Evolutionary conservation across 192 early-diverging fungal species (phyloP), one percentile per base, ranked within the genome.

Genomic region (Irineochytrium annulatum): DNA sequence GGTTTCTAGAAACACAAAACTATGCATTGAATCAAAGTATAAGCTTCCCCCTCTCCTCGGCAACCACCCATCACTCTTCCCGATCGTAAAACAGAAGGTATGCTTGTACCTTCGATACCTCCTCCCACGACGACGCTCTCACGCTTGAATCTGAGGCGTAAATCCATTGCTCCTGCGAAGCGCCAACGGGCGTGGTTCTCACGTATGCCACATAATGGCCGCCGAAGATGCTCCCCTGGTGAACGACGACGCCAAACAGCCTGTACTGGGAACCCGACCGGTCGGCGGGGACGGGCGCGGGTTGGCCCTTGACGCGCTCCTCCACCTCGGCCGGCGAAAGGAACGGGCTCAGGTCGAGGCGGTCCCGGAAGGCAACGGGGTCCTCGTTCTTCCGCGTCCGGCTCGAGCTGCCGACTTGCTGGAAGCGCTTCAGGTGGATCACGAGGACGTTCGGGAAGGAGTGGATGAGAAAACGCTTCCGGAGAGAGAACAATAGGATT

Each of bases 81-180:
- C 65, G 54, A 44, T 79, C 72, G 56, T 79, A 79, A 62, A 79
- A 72, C 43, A 79, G 43, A 26, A 79, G 29, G 45, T 79, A 79
- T 16, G 77, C 73, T 53, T 77, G 69, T 13, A n/a, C 28, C 26
- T 49, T 46, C 35, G 31, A 24, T 11, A 79, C 77, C 54, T 71
- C 70, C 37, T 73, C 74, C 60, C 60, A 65, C 14, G 59, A 57
- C 6, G 46, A 28, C 0, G 55, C 19, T 16, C 66, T 22, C 5
- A 77, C 74, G 32, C 34, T 16, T 2, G 57, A 56, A 51, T 79
- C 77, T 46, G 56, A 61, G 30, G 29, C 57, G 58, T 74, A 74
- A n/a, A 52, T 33, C 77, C 77, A 79, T 13, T 35, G 35, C 2
- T 27, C 49, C 27, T 60, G n/a, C 2, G 55, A 66, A n/a, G 13